Conservation (phyloP, 2,329 filamentous ascomycete species). For the Cordyceps cateniannulata region DNA sequence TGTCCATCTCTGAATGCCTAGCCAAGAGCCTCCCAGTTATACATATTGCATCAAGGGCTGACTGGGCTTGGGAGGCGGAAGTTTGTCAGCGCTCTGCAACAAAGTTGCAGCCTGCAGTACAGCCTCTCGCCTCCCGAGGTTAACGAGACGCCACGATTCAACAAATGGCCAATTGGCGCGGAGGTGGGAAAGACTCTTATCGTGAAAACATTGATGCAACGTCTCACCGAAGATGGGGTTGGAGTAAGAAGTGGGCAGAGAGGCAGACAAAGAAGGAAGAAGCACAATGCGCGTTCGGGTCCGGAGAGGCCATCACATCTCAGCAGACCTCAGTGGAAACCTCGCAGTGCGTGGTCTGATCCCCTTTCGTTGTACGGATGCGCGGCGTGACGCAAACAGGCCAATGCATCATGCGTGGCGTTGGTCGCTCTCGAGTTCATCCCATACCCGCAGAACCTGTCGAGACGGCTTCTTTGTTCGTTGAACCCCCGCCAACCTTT, state of each 20-base stretch:
- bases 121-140: not conserved
- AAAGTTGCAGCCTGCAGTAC: not conserved
- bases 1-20: too few relatives aligned
- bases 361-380: too few relatives aligned
- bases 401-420: too few relatives aligned
- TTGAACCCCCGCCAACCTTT: too few relatives aligned
- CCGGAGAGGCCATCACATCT: not conserved
- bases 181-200: not conserved
- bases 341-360: too few relatives aligned
- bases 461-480: too few relatives aligned
- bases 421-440: too few relatives aligned
- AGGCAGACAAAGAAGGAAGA: not conserved
- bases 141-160: not conserved
- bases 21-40: not conserved
- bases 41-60: too few relatives aligned
- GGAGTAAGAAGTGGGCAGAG: not conserved
- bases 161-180: not conserved
- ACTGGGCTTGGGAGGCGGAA: not conserved
- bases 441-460: too few relatives aligned
- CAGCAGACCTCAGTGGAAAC: too few relatives aligned
- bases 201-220: not conserved
- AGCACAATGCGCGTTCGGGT: not conserved
- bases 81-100: not conserved
- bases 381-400: too few relatives aligned
- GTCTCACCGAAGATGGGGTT: not conserved